Evolutionary conservation across 306 rosid species (phyloP), one percentile per base, ranked within the genome.

Genomic region (Notholithocarpus densiflorus): DNA sequence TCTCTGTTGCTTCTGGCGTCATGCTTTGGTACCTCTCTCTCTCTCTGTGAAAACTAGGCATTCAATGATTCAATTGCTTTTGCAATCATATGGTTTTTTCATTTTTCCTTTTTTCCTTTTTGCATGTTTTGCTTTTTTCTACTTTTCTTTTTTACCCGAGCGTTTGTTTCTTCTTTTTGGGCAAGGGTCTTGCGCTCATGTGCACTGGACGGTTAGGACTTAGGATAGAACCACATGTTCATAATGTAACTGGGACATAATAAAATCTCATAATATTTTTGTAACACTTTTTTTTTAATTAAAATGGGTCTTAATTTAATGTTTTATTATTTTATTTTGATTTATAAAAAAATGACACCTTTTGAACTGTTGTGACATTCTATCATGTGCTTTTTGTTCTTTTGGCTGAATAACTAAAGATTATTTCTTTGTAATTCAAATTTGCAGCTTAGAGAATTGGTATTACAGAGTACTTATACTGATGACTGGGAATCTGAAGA

Each of bases 371-470:
- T 8, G 11, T 40, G 45, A 8, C 45, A 40, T 40, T 40, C 12
- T 40, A 40, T 40, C 45, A 8, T 8, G 45, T 40, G 11, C 11
- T 8, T 40, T 40, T 40, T 40, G 11, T 40, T 40, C 45, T 40
- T 37, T 40, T 40, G 45, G 45, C 17, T 48, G 53, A 48, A 48
- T 13, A 1, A 24, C 21, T 64, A 21, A 27, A 15, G 56, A 21
- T 27, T 37, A 13, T 17, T 32, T 54, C 9, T 56, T 59, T 62
- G n/a, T 14, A 2, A 7, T 23, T 27, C 26, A 15, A 69, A 27
- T 71, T 40, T 81, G 54, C 86, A 94, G 97, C 85, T 76, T 90
- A 89, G 97, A 94, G 88, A 94, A 82, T 68, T 94, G 98, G 97
- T 94, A 92, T 71, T 94, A 94, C 19, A 86, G 87, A 84, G 81